Conservation (phyloP, 208 protist genomes). For the Phytomonas francai region DNA sequence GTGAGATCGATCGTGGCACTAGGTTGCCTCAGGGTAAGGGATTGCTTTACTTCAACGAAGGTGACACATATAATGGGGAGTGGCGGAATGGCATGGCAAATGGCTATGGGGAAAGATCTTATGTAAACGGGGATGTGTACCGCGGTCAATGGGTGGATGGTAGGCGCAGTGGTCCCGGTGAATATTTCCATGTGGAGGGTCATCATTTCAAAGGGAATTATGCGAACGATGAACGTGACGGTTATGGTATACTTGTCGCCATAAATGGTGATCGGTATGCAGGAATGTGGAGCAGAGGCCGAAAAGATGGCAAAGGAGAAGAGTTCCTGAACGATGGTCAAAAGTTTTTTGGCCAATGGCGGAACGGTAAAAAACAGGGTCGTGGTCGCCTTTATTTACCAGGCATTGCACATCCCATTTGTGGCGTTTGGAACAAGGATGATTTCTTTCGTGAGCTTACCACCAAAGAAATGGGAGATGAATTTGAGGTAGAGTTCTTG, state of each 20-base stretch:
- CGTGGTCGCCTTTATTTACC: slow-evolving; percentile 48
- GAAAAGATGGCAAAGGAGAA: slow-evolving; percentile 50
- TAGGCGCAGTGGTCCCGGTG: slow-evolving; percentile 48
- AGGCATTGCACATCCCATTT: slow-evolving; percentile 29
- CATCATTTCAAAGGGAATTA: slow-evolving; percentile 78
- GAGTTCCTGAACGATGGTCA: slow-evolving; percentile 55
- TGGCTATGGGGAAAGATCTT: slow-evolving; percentile 64
- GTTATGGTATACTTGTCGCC: slow-evolving; percentile 58
- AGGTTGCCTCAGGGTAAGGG: slow-evolving; percentile 56
- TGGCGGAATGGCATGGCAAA: slow-evolving; percentile 55
- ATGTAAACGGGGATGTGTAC: slow-evolving; percentile 71
- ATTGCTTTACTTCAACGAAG: slow-evolving; percentile 48
- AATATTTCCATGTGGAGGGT: slow-evolving; percentile 44
- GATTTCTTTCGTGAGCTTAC: slow-evolving; percentile 65
- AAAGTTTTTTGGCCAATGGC: slow-evolving; percentile 63
- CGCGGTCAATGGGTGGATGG: slow-evolving; percentile 57
- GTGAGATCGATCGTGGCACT: slow-evolving; percentile 38
- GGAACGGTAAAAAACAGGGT: slow-evolving; percentile 49
- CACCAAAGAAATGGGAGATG: slow-evolving; percentile 26
- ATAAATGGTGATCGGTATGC: slow-evolving; percentile 54
- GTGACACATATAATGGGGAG: slow-evolving; percentile 71
- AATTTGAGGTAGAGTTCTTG: slow-evolving; percentile 21
- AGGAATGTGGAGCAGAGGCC: slow-evolving; percentile 43
- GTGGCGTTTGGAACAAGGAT: slow-evolving; percentile 61
- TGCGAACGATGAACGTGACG: slow-evolving; percentile 41